Evolutionary conservation across 179 eudicot species (phyloP).

Genomic region (Spinacia oleracea): DNA sequence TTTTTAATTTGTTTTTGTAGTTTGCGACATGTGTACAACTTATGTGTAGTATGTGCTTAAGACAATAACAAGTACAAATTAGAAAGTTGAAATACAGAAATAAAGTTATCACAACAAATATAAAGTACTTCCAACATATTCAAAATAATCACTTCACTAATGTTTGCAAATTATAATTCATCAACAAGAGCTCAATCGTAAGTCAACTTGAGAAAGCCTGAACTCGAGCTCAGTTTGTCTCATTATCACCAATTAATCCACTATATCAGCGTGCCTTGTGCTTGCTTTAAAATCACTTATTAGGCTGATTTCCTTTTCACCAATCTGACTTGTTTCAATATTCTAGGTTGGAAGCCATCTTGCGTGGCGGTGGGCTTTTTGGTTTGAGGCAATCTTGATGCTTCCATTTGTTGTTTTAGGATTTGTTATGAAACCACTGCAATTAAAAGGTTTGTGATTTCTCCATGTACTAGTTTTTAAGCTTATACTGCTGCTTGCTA

Average conservation of each 20-base stretch:
- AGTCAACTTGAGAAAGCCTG: background rate
- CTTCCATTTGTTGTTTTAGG: constrained; percentile 86
- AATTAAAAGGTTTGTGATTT: constrained; percentile 66
- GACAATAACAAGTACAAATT: background rate
- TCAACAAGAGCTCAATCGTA: background rate
- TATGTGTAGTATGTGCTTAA: no score
- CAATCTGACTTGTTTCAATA: background rate
- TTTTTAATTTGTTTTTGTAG: background rate
- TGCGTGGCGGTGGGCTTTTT: constrained; percentile 85
- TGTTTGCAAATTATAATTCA: background rate
- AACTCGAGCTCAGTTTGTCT: background rate
- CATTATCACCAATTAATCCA: background rate
- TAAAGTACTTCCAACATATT: background rate
- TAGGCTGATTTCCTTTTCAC: background rate
- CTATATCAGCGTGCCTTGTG: background rate
- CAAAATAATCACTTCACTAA: no score
- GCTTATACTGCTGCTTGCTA: constrained; percentile 11
- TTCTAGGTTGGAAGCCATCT: constrained; percentile 65
- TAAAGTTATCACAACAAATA: background rate
- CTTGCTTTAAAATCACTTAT: background rate
- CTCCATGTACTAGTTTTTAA: background rate
- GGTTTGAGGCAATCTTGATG: constrained; percentile 83
- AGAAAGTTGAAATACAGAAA: background rate
- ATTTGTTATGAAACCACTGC: constrained; percentile 86
- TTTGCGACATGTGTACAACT: background rate